Base-by-base conservation (phyloP, 306 rosid genomes). In the Canavalia gladiata region DNA sequence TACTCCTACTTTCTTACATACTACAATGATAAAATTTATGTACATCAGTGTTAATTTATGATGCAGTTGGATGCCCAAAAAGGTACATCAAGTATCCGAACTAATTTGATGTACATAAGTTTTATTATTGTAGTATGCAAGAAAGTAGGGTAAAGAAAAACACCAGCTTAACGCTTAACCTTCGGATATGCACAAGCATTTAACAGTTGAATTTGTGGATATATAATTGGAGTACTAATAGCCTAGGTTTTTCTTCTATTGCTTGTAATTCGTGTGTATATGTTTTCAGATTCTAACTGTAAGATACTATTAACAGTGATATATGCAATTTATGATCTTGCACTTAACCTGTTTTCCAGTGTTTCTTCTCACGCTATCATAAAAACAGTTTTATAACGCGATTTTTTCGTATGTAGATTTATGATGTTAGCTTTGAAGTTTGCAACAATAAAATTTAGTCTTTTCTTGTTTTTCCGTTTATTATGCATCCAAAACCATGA, bases 61-160 rank as follows among this genome's bases (percentile, higher is more conserved):
- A 18, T 18, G 25, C 25, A 18, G 58, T 66, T 75, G 57, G 59
- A 76, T 39, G 59, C 43, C 79, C 13, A 45, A 30, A 54, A 68
- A 13, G 57, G 69, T 75, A 69, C 12, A 41, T 54, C 30, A 65
- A 77, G 77, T 37, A 55, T 64, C 82, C 71, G 80, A 64, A 72
- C 69, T 81, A 71, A 81, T 41, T 11, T 33, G 82, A 67, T 77
- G 65, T 77, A 81, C 52, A 79, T 60, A 58, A 64, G 46, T 50
- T 60, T 7, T 64, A 69, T 66, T 77, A 47, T 12, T 78, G 66
- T 82, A 43, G 42, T 72, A 28, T 3, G 8, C 6, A 65, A 25
- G 66, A 74, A 34, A 52, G 11, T 47, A 18, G 72, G 47, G 35
- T 45, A 54, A 65, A 54, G 34, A 65, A 66, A 70, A 63, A 43